These are phyloP conservation scores for Amanita pseudoporphyria DNA, from an alignment of 768 basidiomycete species.

Conservation along the genomic window DNA sequence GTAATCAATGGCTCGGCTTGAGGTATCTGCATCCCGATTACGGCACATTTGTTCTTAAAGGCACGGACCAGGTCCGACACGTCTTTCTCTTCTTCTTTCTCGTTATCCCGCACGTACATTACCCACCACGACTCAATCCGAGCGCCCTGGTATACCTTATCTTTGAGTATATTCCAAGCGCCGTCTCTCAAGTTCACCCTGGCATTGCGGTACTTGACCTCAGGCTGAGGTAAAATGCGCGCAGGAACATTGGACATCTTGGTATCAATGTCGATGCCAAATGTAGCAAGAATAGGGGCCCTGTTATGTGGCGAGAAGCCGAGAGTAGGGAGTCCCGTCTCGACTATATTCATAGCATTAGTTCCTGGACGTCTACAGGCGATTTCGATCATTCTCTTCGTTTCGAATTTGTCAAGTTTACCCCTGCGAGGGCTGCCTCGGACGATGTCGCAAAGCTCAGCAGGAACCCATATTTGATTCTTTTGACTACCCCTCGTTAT, in stretches of 20 bases:
- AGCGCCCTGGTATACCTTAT: conserved; percentile 54
- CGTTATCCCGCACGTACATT: conserved; percentile 53
- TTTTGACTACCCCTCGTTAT: conserved; percentile 45
- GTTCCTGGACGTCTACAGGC: conserved; percentile 55
- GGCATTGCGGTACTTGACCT: conserved; percentile 43
- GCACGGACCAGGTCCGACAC: conserved; percentile 36
- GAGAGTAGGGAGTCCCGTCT: conserved; percentile 1
- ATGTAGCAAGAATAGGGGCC: conserved; percentile 33
- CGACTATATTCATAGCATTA: conserved; percentile 3
- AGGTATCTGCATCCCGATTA: conserved; percentile 50
- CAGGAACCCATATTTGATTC: conserved; percentile 35
- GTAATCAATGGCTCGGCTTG: conserved; percentile 25
- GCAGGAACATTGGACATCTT: conserved; percentile 59
- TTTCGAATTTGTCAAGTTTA: conserved; percentile 55
- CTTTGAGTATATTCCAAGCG: conserved; percentile 69
- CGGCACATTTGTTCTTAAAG: conserved; percentile 45
- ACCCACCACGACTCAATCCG: conserved; percentile 54
- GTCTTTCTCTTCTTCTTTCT: conserved; percentile 33
- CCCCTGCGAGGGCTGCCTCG: conserved; percentile 50
- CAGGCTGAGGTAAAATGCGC: conserved; percentile 53
- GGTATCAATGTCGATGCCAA: conserved; percentile 44
- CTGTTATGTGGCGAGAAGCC: conserved; percentile 22
- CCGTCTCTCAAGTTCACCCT: conserved; percentile 41
- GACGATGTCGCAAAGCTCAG: conserved; percentile 62
- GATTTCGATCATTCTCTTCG: conserved; percentile 54